phyloP scores from a whole-genome alignment of 805 yeast species.

The Ogataea parapolymorpha region DNA sequence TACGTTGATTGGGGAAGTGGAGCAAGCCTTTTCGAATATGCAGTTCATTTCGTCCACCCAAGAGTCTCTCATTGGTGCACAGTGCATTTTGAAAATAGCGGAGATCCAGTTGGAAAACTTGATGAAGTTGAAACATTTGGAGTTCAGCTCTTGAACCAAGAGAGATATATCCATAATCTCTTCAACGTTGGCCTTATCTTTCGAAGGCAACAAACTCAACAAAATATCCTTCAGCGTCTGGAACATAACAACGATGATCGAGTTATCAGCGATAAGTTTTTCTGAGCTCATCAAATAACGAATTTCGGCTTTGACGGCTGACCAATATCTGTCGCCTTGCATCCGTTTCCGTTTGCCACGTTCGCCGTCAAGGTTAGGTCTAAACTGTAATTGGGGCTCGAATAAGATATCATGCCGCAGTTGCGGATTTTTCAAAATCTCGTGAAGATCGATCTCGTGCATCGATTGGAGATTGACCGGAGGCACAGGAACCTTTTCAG shows the following conservation, averaged over 20 bases:
- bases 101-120: constrained; percentile 73
- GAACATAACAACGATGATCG: constrained; percentile 62
- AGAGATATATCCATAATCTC: constrained; percentile 76
- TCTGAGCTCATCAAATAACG: constrained; percentile 31
- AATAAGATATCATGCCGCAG: constrained; percentile 88
- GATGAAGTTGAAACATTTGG: constrained; percentile 70
- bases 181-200: constrained; percentile 63
- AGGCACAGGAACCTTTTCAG: constrained; percentile 42
- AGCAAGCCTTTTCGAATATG: constrained; percentile 48
- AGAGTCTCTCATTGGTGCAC: constrained; percentile 93
- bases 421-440: constrained; percentile 87
- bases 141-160: constrained; percentile 68
- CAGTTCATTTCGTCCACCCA: constrained; percentile 82
- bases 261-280: constrained; percentile 15
- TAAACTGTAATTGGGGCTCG: constrained; percentile 87
- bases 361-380: constrained; percentile 90
- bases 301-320: constrained; percentile 68
- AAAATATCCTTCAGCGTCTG: constrained; percentile 76
- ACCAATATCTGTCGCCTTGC: constrained; percentile 82
- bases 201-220: constrained; percentile 69
- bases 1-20: constrained; percentile 21
- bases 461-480: constrained; percentile 81
- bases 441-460: constrained; percentile 82
- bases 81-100: constrained; percentile 75
- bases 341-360: constrained; percentile 75